These are phyloP conservation scores for Thielaviopsis punctulata DNA, from an alignment of 2,329 filamentous ascomycete genomes.

Conservation along the genomic window DNA sequence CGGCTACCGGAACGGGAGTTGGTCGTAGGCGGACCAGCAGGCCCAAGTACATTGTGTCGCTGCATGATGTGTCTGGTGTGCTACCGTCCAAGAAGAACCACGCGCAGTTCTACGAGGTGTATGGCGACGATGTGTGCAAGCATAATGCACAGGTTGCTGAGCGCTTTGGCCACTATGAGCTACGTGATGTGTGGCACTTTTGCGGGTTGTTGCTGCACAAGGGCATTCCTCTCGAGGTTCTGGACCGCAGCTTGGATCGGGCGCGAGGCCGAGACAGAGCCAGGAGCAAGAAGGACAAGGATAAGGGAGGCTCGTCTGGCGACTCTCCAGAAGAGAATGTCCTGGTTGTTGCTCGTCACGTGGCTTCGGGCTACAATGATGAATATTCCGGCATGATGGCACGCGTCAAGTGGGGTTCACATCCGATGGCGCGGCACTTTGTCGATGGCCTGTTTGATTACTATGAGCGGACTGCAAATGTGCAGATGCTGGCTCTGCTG, in stretches of 20 bases:
- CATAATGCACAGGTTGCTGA: slow-evolving; percentile 69
- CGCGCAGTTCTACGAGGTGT: slow-evolving; percentile 65
- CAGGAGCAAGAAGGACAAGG: not conserved
- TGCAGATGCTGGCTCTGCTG: slow-evolving; percentile 57
- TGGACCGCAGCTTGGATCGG: slow-evolving; percentile 26
- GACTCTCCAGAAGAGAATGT: slow-evolving; percentile 35
- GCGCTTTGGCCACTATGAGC: slow-evolving; percentile 49
- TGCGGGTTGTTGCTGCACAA: slow-evolving; percentile 60
- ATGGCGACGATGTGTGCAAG: slow-evolving; percentile 65
- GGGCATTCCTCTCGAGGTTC: slow-evolving; percentile 52
- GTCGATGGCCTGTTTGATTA: slow-evolving; percentile 45
- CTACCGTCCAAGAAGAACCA: slow-evolving; percentile 66
- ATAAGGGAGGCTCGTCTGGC: not conserved
- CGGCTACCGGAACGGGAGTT: slow-evolving; percentile 20
- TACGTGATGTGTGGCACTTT: slow-evolving; percentile 73
- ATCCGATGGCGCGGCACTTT: slow-evolving; percentile 44
- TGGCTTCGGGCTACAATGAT: slow-evolving; percentile 25
- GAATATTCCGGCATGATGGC: slow-evolving; percentile 25
- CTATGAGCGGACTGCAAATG: slow-evolving; percentile 43
- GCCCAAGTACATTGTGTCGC: slow-evolving; percentile 40
- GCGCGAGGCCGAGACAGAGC: not conserved
- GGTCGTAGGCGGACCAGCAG: slow-evolving; percentile 28
- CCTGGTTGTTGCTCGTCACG: slow-evolving; percentile 50
- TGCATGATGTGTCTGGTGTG: slow-evolving; percentile 51
- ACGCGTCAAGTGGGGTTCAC: slow-evolving; percentile 50